Evolutionary conservation across 2,329 filamentous ascomycete species (phyloP), one percentile per base, ranked within the genome.

Genomic region (Epichloe sylvatica): DNA sequence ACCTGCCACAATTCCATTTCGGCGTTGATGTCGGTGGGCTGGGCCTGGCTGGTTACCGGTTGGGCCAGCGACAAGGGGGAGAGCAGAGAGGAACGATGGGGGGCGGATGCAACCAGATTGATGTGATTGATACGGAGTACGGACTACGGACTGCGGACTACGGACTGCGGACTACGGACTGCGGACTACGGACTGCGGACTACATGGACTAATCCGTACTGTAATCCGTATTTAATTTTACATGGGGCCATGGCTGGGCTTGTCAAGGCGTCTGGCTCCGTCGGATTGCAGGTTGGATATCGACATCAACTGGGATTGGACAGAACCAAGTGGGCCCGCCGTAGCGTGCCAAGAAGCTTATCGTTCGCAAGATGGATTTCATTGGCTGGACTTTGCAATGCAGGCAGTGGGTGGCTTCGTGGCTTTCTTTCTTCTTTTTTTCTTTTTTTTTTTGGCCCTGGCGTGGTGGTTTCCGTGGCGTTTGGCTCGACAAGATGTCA

Each of bases 341-440:
- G 8, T 40, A 33, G 38, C 17, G 38, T 40, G 45, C 21, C 45
- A 51, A 47, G 49, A 39, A 47, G 49, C 49, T 47, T 47, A 45
- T 51, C 49, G 34, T 39, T 17, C 19, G 34, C 21, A 19, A 19
- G 19, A 23, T 38, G 45, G 33, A 40, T 35, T 11, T 45, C 7
- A 51, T 51, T 51, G 49, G 45, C 37, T 47, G 21, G 8, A 30
- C 33, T 37, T 45, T 3, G 25, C 25, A 8, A 30, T 30, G 25
- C 25, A 30, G 8, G 25, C 8, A 25, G 25, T 30, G 25, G 25
- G 25, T 30, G 30, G 49, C 49, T 39, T 39, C 2, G 40, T 45
- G 45, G 39, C 49, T 21, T 1, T 45, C 6, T 37, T 7, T 15
- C 15, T 35, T 25, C 1, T 37, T n/a, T 9, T 9, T 9, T 1